These are phyloP conservation scores for Triticum dicoccoides DNA, from an alignment of 176 grass and related monocot genomes.

Conservation along the genomic window DNA sequence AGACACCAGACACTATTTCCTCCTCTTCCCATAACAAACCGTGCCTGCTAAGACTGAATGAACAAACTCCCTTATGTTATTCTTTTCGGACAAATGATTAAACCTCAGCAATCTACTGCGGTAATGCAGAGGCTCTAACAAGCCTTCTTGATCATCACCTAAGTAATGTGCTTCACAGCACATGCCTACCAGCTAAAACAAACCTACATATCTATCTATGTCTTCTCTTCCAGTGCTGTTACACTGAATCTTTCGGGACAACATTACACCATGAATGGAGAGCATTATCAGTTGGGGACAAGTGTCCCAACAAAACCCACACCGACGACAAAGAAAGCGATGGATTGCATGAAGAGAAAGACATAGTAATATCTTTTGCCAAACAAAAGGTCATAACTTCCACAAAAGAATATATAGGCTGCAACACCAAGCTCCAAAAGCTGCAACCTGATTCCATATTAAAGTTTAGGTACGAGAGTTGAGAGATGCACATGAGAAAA, in stretches of 20 bases:
- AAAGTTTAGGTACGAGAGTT: constrained; percentile 8
- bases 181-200: constrained; percentile 28
- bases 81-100: not conserved
- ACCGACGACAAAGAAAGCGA: constrained; percentile 64
- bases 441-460: constrained; percentile 53
- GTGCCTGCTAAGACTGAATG: not conserved
- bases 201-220: constrained; percentile 18
- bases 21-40: constrained; percentile 17
- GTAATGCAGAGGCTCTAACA: constrained; percentile 4
- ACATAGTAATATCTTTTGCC: constrained; percentile 61
- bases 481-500: not conserved
- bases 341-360: constrained; percentile 70
- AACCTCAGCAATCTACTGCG: not conserved
- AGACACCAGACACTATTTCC: not conserved
- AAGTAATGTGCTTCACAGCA: constrained; percentile 11
- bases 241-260: not conserved
- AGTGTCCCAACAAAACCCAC: constrained; percentile 69
- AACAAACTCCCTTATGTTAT: not conserved
- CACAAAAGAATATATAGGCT: constrained; percentile 71
- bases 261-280: constrained; percentile 4
- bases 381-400: constrained; percentile 55
- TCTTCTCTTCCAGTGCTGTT: constrained; percentile 9
- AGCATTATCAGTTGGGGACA: constrained; percentile 29
- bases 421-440: constrained; percentile 60
- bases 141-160: constrained; percentile 25